Percentiles rank a stretch among this genome's conserved stretches.
phyloP scores from a whole-genome alignment of 2,329 filamentous ascomycete genomes.

The Hypoxylon sp. region DNA sequence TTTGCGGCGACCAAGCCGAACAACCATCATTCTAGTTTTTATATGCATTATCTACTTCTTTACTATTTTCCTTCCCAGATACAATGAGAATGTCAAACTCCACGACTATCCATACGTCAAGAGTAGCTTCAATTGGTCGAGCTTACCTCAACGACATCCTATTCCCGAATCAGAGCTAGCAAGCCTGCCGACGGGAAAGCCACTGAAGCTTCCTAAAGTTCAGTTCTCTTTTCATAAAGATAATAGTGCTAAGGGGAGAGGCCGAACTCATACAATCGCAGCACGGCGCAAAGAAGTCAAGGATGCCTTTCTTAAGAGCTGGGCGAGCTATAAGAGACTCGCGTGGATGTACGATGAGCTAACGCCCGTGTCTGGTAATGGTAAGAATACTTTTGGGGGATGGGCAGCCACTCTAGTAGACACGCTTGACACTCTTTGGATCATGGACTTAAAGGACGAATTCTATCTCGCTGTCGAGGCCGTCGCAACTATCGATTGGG shows the following conservation, averaged over 20 bases:
- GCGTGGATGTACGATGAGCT: conserved; percentile 49
- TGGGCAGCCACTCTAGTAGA: conserved; percentile 73
- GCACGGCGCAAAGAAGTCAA: conserved; percentile 57
- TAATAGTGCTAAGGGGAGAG: conserved; percentile 37
- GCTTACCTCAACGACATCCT: conserved; percentile 42
- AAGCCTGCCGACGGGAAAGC: conserved; percentile 46
- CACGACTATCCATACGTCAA: conserved; percentile 38
- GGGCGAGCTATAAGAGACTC: conserved; percentile 63
- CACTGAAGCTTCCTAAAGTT: conserved; percentile 44
- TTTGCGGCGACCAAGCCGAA: conserved; percentile 6
- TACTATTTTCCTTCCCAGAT: neutral
- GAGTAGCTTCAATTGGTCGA: conserved; percentile 50
- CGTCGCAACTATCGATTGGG: conserved; percentile 65
- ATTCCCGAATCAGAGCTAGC: conserved; percentile 40
- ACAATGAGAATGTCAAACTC: neutral
- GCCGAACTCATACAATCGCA: conserved; percentile 45
- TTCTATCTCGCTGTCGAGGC: conserved; percentile 68
- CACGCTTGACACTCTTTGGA: conserved; percentile 71
- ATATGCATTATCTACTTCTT: conserved; percentile 17
- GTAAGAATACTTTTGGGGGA: conserved; percentile 49
- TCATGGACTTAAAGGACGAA: conserved; percentile 71
- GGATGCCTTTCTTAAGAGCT: conserved; percentile 60
- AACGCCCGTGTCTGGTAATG: conserved; percentile 47
- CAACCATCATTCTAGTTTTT: neutral
- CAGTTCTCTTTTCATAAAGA: conserved; percentile 48